Evolutionary conservation across 768 basidiomycete genomes (phyloP), one percentile per base, ranked within the genome.

Genomic region (Russula virescens): DNA sequence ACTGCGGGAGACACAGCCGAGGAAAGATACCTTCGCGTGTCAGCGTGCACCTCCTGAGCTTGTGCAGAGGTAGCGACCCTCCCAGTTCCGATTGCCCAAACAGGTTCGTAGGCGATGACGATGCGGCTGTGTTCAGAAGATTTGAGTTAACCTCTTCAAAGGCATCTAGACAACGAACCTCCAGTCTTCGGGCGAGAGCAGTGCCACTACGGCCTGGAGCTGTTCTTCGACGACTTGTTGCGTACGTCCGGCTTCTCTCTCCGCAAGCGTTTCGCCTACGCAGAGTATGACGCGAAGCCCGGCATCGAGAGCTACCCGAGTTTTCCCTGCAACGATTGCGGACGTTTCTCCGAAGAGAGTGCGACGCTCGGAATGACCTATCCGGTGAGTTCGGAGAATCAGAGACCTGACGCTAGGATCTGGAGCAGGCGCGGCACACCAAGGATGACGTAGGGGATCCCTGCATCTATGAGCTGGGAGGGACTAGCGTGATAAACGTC

Each of bases 81-180:
- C 66, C 96, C 96, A 14, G 96, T 98, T 49, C 97, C 97, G 73
- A 98, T 98, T 38, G 97, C 96, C 96, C 97, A 98, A 19, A 98
- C 92, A 47, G 94, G 92, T 74, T 96, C 93, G 74, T 95, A 99
- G 21, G 97, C 97, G 69, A 99, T 81, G 61, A 99, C 96, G 71
- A 98, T 80, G 66, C 90, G 85, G 70, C 94, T 95, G 65, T 35
- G 47, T 23, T n/a, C 26, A 38, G 46, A 25, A 21, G 49, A 13
- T 31, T 23, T 25, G 23, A 26, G 48, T 54, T 50, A 58, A 61
- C 21, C 14, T 38, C 45, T 19, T 7, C 21, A n/a, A 16, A 35
- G 21, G 21, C 25, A 26, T 46, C 40, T 49, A 47, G 34, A 55
- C 26, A 28, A 77, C 85, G 65, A 63, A 94, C 94, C 81, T 84